phyloP scores from a whole-genome alignment of 2,329 filamentous ascomycete genomes.

The Malbranchea zuffiana region DNA sequence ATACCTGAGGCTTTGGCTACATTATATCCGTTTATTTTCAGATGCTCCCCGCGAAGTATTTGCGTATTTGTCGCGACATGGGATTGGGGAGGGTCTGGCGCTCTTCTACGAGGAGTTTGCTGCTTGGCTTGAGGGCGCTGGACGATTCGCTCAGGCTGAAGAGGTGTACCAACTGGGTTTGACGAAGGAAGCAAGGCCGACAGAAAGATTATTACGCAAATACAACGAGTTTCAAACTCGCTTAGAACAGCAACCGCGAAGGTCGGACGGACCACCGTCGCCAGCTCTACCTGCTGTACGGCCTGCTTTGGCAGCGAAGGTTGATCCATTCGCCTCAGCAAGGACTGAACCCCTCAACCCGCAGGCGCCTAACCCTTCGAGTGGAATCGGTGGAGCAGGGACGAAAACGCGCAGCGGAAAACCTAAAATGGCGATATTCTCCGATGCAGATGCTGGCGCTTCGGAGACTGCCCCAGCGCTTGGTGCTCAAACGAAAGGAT shows the following conservation, averaged over 20 bases:
- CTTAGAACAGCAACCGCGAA: conserved; percentile 54
- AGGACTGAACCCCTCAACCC: conserved; percentile 37
- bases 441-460: conserved; percentile 55
- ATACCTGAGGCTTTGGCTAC: conserved; percentile 86
- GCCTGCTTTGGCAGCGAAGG: conserved; percentile 72
- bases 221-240: conserved; percentile 84
- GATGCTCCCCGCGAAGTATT: conserved; percentile 90
- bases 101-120: conserved; percentile 97
- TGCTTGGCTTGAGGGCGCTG: conserved; percentile 75
- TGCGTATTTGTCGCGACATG: conserved; percentile 78
- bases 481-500: conserved; percentile 55
- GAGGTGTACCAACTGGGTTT: conserved; percentile 88
- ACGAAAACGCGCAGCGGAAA: conserved; percentile 54
- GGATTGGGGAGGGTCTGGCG: conserved; percentile 74
- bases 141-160: conserved; percentile 79
- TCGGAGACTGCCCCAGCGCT: conserved; percentile 47
- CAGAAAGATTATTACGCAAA: conserved; percentile 71
- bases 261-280: conserved; percentile 58
- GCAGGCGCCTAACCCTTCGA: conserved; percentile 56
- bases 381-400: conserved; percentile 37
- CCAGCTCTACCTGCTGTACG: conserved; percentile 76
- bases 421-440: conserved; percentile 83
- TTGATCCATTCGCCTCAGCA: conserved; percentile 62
- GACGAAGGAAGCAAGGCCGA: conserved; percentile 73
- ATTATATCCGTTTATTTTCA: conserved; percentile 86